Evolutionary conservation across 345 rosid species (phyloP).

Genomic region (Passiflora organensis): DNA sequence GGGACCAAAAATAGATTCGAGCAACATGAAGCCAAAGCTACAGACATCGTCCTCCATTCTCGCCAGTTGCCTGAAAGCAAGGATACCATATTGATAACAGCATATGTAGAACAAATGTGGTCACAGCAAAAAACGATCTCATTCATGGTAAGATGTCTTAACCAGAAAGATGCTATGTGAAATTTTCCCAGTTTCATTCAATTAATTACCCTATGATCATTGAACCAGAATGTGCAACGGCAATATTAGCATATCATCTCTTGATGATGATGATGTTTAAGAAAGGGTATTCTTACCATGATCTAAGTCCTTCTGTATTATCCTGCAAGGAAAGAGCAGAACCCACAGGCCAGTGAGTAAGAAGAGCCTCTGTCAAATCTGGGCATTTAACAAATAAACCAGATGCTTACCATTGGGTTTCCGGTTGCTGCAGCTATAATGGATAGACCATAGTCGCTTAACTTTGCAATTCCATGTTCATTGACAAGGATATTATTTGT

Average conservation of each 20-base stretch:
- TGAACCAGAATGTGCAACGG: no score
- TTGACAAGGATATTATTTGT: conserved; percentile 58
- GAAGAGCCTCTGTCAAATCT: neutral
- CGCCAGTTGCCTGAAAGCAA: conserved; percentile 30
- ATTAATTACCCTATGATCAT: neutral
- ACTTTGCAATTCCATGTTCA: conserved; percentile 56
- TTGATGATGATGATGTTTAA: neutral
- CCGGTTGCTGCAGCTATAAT: conserved; percentile 52
- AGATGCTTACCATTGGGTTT: conserved; percentile 28
- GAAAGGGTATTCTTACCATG: conserved; percentile 26
- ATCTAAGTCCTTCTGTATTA: conserved; percentile 26
- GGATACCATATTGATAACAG: neutral
- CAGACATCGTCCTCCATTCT: conserved; percentile 43
- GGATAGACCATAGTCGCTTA: conserved; percentile 74
- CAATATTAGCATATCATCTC: neutral
- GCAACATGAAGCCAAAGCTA: conserved; percentile 42
- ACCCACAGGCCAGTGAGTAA: neutral
- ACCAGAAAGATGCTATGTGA: no score
- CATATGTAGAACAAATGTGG: neutral
- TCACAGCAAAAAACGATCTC: neutral
- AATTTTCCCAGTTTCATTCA: no score
- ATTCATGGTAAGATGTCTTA: no score
- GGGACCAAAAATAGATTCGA: conserved; percentile 34
- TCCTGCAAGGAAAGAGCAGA: conserved; percentile 22
- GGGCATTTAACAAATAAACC: neutral